A percentile compares a stretch with the other conserved stretches of the same genome.
Conservation (phyloP, 2,329 filamentous ascomycete species). For the Tolypocladium endophyticum region DNA sequence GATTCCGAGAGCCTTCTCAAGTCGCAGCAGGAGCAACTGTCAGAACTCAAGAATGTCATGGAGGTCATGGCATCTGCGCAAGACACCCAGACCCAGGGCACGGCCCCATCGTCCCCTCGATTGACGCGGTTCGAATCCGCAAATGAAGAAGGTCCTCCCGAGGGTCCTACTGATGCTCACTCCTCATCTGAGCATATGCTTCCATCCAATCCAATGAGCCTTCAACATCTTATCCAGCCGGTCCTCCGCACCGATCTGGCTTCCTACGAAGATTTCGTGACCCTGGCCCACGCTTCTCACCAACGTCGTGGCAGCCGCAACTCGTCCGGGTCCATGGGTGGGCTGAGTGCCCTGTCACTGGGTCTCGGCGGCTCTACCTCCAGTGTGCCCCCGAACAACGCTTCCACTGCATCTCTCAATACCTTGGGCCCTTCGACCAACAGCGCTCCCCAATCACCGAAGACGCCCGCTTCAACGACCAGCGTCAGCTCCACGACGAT, state of each 20-base stretch:
- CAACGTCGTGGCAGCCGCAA: slow-evolving; percentile 51
- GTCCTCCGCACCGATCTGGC: slow-evolving; percentile 73
- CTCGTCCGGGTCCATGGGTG: slow-evolving; percentile 56
- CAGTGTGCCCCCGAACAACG: slow-evolving; percentile 41
- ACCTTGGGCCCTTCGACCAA: slow-evolving; percentile 35
- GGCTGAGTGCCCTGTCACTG: slow-evolving; percentile 34
- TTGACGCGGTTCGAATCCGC: slow-evolving; percentile 56
- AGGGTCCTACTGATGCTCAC: slow-evolving; percentile 21
- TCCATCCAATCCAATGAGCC: slow-evolving; percentile 55
- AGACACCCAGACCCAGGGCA: slow-evolving; percentile 62
- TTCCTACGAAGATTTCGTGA: slow-evolving; percentile 76
- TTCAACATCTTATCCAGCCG: slow-evolving; percentile 73
- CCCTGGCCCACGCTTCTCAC: slow-evolving; percentile 60
- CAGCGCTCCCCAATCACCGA: slow-evolving; percentile 48
- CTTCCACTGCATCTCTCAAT: slow-evolving; percentile 48
- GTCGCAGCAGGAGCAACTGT: slow-evolving; percentile 86
- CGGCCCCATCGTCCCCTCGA: slow-evolving; percentile 73
- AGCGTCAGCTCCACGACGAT: slow-evolving; percentile 31
- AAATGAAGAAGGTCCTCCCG: slow-evolving; percentile 29
- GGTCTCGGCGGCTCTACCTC: slow-evolving; percentile 36
- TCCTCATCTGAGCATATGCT: slow-evolving; percentile 32
- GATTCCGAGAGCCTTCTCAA: slow-evolving; percentile 79
- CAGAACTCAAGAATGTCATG: slow-evolving; percentile 86
- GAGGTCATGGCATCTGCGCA: slow-evolving; percentile 68
- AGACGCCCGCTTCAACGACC: slow-evolving; percentile 41